Evolutionary conservation across 2,329 filamentous ascomycete species (phyloP).

Genomic region (Botrytis elliptica): DNA sequence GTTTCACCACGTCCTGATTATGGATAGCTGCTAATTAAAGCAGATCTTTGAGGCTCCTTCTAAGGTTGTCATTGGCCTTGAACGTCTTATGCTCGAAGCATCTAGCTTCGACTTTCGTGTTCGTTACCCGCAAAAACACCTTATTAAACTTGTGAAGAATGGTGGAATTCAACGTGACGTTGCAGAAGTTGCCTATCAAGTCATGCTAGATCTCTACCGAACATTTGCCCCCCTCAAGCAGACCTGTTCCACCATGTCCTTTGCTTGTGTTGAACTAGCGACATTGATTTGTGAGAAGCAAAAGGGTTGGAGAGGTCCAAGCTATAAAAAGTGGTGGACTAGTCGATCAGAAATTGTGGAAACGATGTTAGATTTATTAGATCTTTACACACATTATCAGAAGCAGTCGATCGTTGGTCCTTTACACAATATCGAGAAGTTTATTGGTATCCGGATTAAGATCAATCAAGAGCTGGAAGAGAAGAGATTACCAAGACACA

Average conservation of each 20-base stretch:
- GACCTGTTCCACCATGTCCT: slow-evolving; percentile 78
- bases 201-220: slow-evolving; percentile 86
- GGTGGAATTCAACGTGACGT: slow-evolving; percentile 51
- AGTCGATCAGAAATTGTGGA: slow-evolving; percentile 58
- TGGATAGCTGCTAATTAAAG: slow-evolving; percentile 12
- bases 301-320: slow-evolving; percentile 49
- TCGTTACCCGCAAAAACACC: slow-evolving; percentile 78
- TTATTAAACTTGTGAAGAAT: slow-evolving; percentile 71
- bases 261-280: slow-evolving; percentile 79
- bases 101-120: slow-evolving; percentile 92
- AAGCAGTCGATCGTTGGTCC: slow-evolving; percentile 72
- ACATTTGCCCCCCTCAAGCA: slow-evolving; percentile 93
- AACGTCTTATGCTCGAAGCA: slow-evolving; percentile 88
- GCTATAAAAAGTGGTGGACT: slow-evolving; percentile 49
- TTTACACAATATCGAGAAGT: slow-evolving; percentile 69
- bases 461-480: slow-evolving; percentile 79
- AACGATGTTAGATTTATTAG: slow-evolving; percentile 84
- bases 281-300: slow-evolving; percentile 61
- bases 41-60: slow-evolving; percentile 78
- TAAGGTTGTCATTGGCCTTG: slow-evolving; percentile 81
- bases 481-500: slow-evolving; percentile 60
- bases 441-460: slow-evolving; percentile 82
- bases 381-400: slow-evolving; percentile 86
- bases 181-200: slow-evolving; percentile 70
- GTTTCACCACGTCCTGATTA: slow-evolving; percentile 29